Percentiles rank a stretch among this genome's conserved stretches.
These are phyloP conservation scores for Exophiala viscosa DNA, from an alignment of 2,329 filamentous ascomycete genomes.

Conservation along the genomic window DNA sequence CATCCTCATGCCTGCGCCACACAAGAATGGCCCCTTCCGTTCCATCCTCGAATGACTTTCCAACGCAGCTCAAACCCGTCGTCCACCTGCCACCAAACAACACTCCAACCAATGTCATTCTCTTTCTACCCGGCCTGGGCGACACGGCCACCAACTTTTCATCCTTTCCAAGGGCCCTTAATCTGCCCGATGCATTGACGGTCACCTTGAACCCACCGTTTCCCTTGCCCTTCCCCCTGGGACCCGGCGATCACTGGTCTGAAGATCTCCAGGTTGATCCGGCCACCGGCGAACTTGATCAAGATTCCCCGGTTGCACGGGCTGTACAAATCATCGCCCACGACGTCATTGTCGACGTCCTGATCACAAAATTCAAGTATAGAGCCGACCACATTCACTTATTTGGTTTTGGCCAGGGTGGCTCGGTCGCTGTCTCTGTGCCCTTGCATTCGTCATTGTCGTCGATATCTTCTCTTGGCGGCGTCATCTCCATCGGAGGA, in stretches of 20 bases:
- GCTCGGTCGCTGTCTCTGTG: slow-evolving; percentile 57
- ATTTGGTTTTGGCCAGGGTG: slow-evolving; percentile 66
- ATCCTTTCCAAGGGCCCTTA: slow-evolving; percentile 63
- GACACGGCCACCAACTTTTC: slow-evolving; percentile 69
- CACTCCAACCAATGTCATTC: slow-evolving; percentile 54
- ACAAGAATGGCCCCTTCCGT: slow-evolving; percentile 37
- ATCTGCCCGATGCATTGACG: slow-evolving; percentile 71
- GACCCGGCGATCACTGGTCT: slow-evolving; percentile 61
- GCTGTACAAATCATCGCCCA: slow-evolving; percentile 48
- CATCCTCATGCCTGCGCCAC: slow-evolving; percentile 6
- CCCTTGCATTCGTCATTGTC: slow-evolving; percentile 43
- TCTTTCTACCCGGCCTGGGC: slow-evolving; percentile 81
- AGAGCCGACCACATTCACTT: slow-evolving; percentile 57
- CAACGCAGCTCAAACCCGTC: slow-evolving; percentile 38
- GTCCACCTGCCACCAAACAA: slow-evolving; percentile 41
- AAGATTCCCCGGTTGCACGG: slow-evolving; percentile 60
- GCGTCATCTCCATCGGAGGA: slow-evolving; percentile 44
- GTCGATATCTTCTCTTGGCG: slow-evolving; percentile 33
- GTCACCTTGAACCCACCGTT: slow-evolving; percentile 70
- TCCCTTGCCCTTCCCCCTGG: slow-evolving; percentile 64
- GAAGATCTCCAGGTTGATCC: slow-evolving; percentile 59
- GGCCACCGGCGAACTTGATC: slow-evolving; percentile 41
- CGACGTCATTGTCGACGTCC: slow-evolving; percentile 49
- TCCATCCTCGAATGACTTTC: slow-evolving; percentile 42
- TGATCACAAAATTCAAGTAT: slow-evolving; percentile 60